Conservation (phyloP, 116 monocot species). For the Trichopus zeylanicus region DNA sequence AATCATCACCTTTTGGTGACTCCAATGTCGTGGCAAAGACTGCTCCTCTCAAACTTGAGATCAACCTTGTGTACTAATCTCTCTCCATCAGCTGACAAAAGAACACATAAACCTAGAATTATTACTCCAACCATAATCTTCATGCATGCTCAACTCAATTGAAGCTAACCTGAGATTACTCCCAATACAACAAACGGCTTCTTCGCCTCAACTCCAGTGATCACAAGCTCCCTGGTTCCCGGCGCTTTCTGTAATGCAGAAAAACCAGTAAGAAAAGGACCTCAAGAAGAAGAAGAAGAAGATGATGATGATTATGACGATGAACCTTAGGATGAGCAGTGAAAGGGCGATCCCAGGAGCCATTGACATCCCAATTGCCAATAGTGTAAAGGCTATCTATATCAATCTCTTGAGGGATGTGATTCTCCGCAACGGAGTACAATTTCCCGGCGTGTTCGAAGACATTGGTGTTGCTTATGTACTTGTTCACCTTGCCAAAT, state of each 20-base stretch:
- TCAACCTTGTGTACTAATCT: conserved; percentile 45
- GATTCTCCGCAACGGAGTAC: conserved; percentile 26
- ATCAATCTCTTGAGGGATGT: conserved; percentile 40
- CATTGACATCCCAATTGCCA: conserved; percentile 27
- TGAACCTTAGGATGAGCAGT: conserved; percentile 57
- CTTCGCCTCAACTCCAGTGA: conserved; percentile 16
- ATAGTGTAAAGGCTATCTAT: conserved; percentile 22
- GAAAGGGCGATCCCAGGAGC: conserved; percentile 45
- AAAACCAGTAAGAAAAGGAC: not conserved
- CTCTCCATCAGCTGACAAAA: conserved; percentile 44
- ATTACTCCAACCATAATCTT: not conserved
- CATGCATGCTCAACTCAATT: too few species aligned
- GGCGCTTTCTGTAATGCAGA: conserved; percentile 24
- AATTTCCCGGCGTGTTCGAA: conserved; percentile 43
- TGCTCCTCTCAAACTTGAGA: conserved; percentile 29
- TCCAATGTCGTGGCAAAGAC: conserved; percentile 40
- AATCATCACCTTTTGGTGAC: conserved; percentile 36
- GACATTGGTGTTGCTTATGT: conserved; percentile 42
- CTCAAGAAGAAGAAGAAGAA: too few species aligned
- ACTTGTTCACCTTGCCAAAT: conserved; percentile 36
- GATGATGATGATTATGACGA: not conserved
- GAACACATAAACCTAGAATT: not conserved
- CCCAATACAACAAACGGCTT: conserved; percentile 40
- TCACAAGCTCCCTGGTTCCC: conserved; percentile 39
- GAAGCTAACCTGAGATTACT: conserved; percentile 39